Evolutionary conservation across 2,329 filamentous ascomycete genomes (phyloP).

Genomic region (Aphanocladium album): DNA sequence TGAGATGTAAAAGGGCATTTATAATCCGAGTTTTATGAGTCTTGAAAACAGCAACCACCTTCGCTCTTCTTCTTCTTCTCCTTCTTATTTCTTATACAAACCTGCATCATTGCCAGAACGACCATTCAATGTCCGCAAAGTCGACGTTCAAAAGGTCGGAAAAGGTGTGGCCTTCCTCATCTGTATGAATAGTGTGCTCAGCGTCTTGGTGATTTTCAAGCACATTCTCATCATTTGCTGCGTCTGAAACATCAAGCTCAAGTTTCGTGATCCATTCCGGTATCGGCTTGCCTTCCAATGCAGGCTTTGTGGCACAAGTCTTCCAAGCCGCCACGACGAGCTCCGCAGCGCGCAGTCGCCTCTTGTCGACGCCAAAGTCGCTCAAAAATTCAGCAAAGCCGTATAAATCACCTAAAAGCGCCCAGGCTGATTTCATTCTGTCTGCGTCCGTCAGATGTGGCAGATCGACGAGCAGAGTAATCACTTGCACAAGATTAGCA

Average conservation of each 20-base stretch:
- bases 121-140: conserved; percentile 3
- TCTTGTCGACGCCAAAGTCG: neutral
- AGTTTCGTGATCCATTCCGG: neutral
- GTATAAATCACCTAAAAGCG: neutral
- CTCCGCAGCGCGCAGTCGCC: neutral
- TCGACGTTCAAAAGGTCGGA: neutral
- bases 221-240: no score
- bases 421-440: neutral
- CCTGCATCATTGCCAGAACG: neutral
- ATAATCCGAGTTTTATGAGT: no score
- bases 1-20: neutral
- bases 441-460: neutral
- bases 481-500: neutral
- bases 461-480: neutral
- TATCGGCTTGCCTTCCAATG: neutral
- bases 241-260: neutral
- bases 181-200: neutral
- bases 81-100: no score
- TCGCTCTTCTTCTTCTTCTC: neutral
- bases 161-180: neutral
- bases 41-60: no score
- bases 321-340: neutral
- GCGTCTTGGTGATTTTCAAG: neutral
- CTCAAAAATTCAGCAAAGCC: neutral
- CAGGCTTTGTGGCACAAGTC: neutral